phyloP scores from a whole-genome alignment of 2,329 filamentous ascomycete species.

The Coniella vitis region DNA sequence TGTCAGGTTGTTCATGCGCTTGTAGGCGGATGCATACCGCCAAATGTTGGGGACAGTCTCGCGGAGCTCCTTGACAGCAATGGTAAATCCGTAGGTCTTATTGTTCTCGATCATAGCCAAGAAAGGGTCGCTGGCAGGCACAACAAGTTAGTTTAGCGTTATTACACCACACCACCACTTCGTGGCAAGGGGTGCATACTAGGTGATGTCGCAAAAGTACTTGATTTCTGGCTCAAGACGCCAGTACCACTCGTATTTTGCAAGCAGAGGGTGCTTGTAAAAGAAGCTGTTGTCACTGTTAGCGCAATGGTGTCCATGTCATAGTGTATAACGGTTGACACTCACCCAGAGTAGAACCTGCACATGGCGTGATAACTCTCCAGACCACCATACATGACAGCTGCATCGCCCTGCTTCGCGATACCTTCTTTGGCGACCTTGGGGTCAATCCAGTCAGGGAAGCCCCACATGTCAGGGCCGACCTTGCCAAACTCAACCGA shows the following conservation, averaged over 20 bases:
- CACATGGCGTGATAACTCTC: constrained; percentile 99
- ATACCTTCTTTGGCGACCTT: constrained; percentile 95
- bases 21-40: constrained; percentile 97
- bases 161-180: background rate
- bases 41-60: constrained; percentile 99
- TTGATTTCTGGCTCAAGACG: constrained; percentile 98
- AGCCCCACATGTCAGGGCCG: constrained; percentile 86
- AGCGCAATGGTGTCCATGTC: constrained; percentile 1
- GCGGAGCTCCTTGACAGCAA: constrained; percentile 94
- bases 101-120: constrained; percentile 88
- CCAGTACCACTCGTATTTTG: constrained; percentile 99
- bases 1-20: constrained; percentile 80
- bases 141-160: background rate
- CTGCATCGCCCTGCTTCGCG: constrained; percentile 89
- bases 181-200: constrained; percentile 49
- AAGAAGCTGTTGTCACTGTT: constrained; percentile 60
- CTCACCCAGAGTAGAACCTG: constrained; percentile 94
- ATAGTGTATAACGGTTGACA: constrained; percentile 12
- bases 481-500: constrained; percentile 92
- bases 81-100: constrained; percentile 98
- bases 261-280: constrained; percentile 89
- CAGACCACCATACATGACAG: constrained; percentile 98
- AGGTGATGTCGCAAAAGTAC: constrained; percentile 99
- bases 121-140: constrained; percentile 70
- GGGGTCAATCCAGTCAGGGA: constrained; percentile 90